Conservation (phyloP, 345 rosid genomes). For the Salix brachista region DNA sequence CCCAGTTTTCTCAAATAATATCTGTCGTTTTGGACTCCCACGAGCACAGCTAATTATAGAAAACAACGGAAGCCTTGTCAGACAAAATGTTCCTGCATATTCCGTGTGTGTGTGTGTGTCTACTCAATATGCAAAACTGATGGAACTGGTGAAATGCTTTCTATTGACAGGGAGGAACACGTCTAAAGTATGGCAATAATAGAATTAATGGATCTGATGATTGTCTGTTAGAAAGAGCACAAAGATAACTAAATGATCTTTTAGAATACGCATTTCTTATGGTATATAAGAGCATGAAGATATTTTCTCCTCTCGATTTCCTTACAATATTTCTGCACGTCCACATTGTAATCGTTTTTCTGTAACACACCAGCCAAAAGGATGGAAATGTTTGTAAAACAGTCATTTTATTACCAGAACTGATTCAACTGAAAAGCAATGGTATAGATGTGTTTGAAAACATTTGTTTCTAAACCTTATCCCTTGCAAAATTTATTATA, state of each 20-base stretch:
- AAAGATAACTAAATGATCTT: neutral
- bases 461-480: neutral
- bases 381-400: neutral
- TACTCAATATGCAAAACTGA: neutral
- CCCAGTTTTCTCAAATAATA: conserved; percentile 52
- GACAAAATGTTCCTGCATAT: neutral
- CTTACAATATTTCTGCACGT: neutral
- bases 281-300: neutral
- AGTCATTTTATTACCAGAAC: neutral
- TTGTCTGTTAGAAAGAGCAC: too few species aligned
- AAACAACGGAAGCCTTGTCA: neutral
- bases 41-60: conserved; percentile 61
- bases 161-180: neutral
- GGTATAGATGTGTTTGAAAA: neutral
- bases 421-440: neutral
- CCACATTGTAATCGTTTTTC: neutral
- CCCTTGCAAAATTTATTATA: neutral
- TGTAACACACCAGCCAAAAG: neutral
- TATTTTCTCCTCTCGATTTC: neutral
- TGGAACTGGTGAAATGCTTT: neutral
- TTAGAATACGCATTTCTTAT: neutral
- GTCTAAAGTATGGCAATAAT: neutral
- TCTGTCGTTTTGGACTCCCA: conserved; percentile 79
- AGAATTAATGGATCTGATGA: neutral
- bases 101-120: neutral